Evolutionary conservation across 148 eudicot species (phyloP).

Genomic region (Agrostemma githago): DNA sequence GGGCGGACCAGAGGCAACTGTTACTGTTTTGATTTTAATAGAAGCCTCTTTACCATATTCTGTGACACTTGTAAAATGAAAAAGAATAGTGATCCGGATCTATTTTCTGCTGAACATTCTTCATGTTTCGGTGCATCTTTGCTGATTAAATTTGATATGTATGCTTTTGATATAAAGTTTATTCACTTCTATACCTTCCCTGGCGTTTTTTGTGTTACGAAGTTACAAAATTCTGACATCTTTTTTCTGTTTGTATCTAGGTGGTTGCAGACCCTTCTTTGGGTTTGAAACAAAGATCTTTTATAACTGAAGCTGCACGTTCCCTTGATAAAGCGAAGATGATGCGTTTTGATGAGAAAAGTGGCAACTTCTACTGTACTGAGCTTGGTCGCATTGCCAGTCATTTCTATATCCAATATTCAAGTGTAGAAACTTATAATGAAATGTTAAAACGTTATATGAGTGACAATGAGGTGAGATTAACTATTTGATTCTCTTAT

Average conservation of each 20-base stretch:
- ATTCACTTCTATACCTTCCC: not conserved
- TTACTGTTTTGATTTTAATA: not conserved
- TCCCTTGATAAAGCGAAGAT: constrained; percentile 97
- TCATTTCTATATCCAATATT: constrained; percentile 95
- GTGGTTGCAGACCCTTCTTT: constrained; percentile 94
- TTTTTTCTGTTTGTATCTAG: constrained; percentile 35
- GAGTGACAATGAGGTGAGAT: constrained; percentile 89
- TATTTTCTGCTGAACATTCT: not conserved
- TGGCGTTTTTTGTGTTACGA: not conserved
- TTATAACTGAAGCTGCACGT: constrained; percentile 93
- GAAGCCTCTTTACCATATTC: not conserved
- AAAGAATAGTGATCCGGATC: not conserved
- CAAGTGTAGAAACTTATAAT: constrained; percentile 98
- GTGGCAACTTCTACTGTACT: constrained; percentile 96
- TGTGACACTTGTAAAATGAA: not conserved
- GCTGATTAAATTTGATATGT: not conserved
- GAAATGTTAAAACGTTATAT: constrained; percentile 93
- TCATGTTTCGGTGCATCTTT: constrained; percentile 3
- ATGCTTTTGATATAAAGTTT: not conserved
- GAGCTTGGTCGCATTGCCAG: constrained; percentile 99
- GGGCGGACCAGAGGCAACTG: not conserved
- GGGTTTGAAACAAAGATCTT: constrained; percentile 86
- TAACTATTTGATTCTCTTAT: not conserved
- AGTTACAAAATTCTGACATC: not conserved
- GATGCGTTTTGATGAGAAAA: constrained; percentile 99